Evolutionary conservation across 2,329 filamentous ascomycete genomes (phyloP).

Genomic region (Tolypocladium album): DNA sequence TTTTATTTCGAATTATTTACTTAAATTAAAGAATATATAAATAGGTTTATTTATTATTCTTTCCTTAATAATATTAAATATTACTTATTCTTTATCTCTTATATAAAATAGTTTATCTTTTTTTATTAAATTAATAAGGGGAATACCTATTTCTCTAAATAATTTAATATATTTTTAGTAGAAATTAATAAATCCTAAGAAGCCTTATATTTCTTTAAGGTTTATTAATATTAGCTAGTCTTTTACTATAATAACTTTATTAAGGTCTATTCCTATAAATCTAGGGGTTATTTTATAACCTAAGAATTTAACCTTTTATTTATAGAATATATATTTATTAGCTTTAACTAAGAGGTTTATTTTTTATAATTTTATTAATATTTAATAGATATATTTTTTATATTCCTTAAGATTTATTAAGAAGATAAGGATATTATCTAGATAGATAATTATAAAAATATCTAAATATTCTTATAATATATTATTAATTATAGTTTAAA

Average conservation of each 20-base stretch:
- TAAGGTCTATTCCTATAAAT: neutral
- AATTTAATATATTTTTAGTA: neutral
- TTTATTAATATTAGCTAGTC: neutral
- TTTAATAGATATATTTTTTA: neutral
- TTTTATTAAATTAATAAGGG: neutral
- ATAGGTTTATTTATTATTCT: neutral
- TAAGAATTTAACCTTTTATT: neutral
- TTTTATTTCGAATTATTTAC: neutral
- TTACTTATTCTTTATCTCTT: neutral
- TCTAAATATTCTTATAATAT: neutral
- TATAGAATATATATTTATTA: neutral
- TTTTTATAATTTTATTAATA: neutral
- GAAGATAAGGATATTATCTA: neutral
- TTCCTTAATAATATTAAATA: neutral
- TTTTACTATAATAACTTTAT: neutral
- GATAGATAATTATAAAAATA: neutral
- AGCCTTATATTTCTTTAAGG: neutral
- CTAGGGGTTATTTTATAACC: neutral
- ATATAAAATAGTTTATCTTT: neutral
- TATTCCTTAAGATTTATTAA: neutral
- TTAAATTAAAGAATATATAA: neutral
- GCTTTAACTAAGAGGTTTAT: neutral
- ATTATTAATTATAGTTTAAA: neutral
- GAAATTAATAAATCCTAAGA: neutral
- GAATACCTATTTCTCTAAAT: neutral